A percentile compares a stretch with the other conserved stretches of the same genome.
phyloP scores from a whole-genome alignment of 2,329 filamentous ascomycete genomes.

The Ophiognomonia clavigignenti-juglandacearum region DNA sequence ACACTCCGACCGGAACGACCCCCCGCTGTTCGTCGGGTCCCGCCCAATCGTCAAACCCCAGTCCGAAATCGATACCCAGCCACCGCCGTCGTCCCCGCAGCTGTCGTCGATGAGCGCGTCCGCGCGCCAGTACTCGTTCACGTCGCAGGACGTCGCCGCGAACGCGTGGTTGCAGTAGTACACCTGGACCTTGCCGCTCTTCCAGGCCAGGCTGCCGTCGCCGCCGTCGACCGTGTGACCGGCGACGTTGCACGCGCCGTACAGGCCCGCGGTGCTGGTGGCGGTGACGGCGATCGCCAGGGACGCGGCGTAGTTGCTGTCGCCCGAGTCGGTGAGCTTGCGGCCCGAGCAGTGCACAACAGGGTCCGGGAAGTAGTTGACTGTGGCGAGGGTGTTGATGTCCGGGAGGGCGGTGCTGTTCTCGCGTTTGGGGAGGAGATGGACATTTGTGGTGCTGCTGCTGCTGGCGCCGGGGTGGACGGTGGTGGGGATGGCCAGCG shows the following conservation, averaged over 20 bases:
- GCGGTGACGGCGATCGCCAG: conserved; percentile 6
- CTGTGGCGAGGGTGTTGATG: conserved; percentile 3
- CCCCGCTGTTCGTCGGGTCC: conserved; percentile 12
- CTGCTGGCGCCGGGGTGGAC: too few species aligned
- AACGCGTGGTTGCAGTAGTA: conserved; percentile 16
- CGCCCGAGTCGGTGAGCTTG: conserved; percentile 3
- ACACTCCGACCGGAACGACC: conserved; percentile 13
- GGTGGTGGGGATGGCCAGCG: too few species aligned
- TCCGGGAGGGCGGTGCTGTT: conserved; percentile 1
- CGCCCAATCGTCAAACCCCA: conserved; percentile 14
- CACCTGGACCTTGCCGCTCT: conserved; percentile 12
- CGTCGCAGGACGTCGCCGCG: conserved; percentile 4
- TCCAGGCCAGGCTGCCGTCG: conserved; percentile 13
- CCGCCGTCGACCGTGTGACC: conserved; percentile 13
- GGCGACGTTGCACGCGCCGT: conserved; percentile 10
- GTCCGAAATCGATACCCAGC: conserved; percentile 13
- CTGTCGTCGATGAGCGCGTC: conserved; percentile 13
- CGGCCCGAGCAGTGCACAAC: conserved; percentile 13
- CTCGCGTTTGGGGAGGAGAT: too few species aligned
- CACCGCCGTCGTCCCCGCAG: conserved; percentile 10
- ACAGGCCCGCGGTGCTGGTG: conserved; percentile 4
- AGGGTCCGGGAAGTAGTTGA: conserved; percentile 15
- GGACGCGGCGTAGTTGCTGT: background rate
- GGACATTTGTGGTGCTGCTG: too few species aligned
- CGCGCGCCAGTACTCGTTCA: conserved; percentile 17